phyloP scores from a whole-genome alignment of 441 rosid genomes.

The Oxalis stricta region DNA sequence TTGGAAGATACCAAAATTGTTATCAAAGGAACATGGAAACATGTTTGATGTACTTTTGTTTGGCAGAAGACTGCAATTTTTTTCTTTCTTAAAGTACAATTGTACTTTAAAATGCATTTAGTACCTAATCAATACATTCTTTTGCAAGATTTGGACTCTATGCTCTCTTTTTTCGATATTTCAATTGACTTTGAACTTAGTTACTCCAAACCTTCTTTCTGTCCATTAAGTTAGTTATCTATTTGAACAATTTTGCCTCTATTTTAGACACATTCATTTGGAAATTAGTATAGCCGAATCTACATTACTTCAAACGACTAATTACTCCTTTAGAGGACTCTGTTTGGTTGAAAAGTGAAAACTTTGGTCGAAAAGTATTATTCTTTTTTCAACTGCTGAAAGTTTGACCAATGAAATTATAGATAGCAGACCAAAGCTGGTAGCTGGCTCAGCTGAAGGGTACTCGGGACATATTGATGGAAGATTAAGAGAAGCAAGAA shows the following conservation, averaged over 20 bases:
- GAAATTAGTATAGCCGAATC: background rate
- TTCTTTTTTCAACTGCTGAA: slow-evolving; percentile 3
- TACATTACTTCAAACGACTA: background rate
- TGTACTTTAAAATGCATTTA: slow-evolving; percentile 11
- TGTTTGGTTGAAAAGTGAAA: background rate
- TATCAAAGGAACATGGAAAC: background rate
- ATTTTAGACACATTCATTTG: slow-evolving; percentile 3
- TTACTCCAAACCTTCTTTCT: slow-evolving; percentile 9
- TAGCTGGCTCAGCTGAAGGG: slow-evolving; percentile 86
- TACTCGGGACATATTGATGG: slow-evolving; percentile 83
- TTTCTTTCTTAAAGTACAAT: slow-evolving; percentile 10
- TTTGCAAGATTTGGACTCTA: slow-evolving; percentile 17
- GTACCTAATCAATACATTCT: slow-evolving; percentile 5
- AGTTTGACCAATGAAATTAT: slow-evolving; percentile 9
- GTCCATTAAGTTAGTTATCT: background rate
- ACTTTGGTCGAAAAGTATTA: background rate
- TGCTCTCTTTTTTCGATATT: slow-evolving; percentile 2
- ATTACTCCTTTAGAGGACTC: background rate
- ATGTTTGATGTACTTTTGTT: slow-evolving; percentile 29
- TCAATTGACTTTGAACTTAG: slow-evolving; percentile 9
- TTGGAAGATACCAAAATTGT: too few relatives aligned
- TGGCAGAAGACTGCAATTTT: slow-evolving; percentile 35
- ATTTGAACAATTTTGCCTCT: slow-evolving; percentile 10
- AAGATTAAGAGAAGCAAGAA: slow-evolving; percentile 56
- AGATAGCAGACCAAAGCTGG: slow-evolving; percentile 80